Percentiles rank a stretch among this genome's conserved stretches.
phyloP scores from a whole-genome alignment of 768 basidiomycete genomes.

The Lactarius deliciosus region DNA sequence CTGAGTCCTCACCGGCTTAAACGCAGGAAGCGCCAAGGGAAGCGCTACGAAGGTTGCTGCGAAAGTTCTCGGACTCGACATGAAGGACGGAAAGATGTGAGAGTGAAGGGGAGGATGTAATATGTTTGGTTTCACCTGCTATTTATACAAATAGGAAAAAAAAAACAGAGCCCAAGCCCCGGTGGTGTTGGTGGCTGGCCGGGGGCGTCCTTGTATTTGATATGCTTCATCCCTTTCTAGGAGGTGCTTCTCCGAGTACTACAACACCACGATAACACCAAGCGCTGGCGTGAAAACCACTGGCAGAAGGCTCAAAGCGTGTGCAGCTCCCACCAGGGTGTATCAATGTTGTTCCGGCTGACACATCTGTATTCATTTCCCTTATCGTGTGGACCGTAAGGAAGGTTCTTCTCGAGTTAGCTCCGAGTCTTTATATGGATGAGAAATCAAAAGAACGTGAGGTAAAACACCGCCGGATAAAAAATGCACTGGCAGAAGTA shows the following conservation, averaged over 20 bases:
- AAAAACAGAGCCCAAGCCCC: not conserved
- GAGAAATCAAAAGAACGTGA: not conserved
- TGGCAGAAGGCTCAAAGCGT: not conserved
- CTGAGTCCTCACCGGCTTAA: not conserved
- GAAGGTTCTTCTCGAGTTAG: too few species aligned
- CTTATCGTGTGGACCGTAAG: not conserved
- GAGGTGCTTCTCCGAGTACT: not conserved
- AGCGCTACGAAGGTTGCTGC: not conserved
- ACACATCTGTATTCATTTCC: not conserved
- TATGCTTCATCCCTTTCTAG: not conserved
- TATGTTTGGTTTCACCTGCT: not conserved
- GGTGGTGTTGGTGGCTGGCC: not conserved
- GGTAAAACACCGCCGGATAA: too few species aligned
- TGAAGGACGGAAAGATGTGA: not conserved
- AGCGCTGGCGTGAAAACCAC: not conserved
- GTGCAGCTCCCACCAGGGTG: not conserved
- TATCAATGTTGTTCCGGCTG: not conserved
- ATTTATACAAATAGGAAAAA: not conserved
- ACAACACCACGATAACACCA: not conserved
- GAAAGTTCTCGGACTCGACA: not conserved
- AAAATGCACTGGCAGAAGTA: too few species aligned
- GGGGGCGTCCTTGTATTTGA: not conserved
- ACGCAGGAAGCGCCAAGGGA: not conserved
- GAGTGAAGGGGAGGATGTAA: not conserved
- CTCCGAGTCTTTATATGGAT: not conserved